Percentiles rank a stretch among this genome's conserved stretches.
Evolutionary conservation across 768 basidiomycete species (phyloP).

Genomic region (Macrocybe gigantea): DNA sequence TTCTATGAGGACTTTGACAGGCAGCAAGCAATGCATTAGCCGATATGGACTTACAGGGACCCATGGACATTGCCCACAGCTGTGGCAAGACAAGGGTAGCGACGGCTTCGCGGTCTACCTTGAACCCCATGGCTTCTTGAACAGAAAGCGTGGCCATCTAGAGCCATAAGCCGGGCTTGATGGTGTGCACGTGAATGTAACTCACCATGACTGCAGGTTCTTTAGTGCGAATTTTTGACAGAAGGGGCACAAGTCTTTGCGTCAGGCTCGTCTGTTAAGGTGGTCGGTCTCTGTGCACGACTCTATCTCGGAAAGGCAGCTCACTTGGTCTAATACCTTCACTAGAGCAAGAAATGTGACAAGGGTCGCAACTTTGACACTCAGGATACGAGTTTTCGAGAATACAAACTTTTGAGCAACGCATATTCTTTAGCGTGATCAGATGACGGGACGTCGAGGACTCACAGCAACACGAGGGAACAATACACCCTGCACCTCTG

Average conservation of each 20-base stretch:
- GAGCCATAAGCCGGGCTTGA: neutral
- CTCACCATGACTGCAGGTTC: slow-evolving; percentile 96
- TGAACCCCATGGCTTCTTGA: slow-evolving; percentile 94
- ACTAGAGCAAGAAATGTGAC: slow-evolving; percentile 83
- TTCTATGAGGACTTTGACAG: slow-evolving; percentile 2
- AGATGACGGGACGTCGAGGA: neutral
- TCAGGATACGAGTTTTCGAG: slow-evolving; percentile 82
- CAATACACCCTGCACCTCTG: slow-evolving; percentile 84
- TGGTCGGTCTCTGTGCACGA: neutral
- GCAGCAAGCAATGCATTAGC: too few relatives aligned
- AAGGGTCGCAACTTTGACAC: slow-evolving; percentile 88
- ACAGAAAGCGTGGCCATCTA: slow-evolving; percentile 86
- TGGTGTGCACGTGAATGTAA: slow-evolving; percentile 68
- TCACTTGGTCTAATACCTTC: slow-evolving; percentile 82
- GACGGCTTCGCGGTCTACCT: slow-evolving; percentile 90
- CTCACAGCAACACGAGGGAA: slow-evolving; percentile 92
- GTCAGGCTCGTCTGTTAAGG: slow-evolving; percentile 68
- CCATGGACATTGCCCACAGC: slow-evolving; percentile 97
- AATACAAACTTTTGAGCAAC: slow-evolving; percentile 67
- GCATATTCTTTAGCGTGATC: neutral
- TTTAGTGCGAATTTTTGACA: slow-evolving; percentile 93
- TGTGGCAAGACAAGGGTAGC: slow-evolving; percentile 86
- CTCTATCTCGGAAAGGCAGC: slow-evolving; percentile 3
- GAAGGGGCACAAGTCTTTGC: slow-evolving; percentile 89
- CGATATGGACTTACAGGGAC: slow-evolving; percentile 58